Evolutionary conservation across 2,329 filamentous ascomycete species (phyloP), one percentile per base, ranked within the genome.

Genomic region (Ascochyta fabae): DNA sequence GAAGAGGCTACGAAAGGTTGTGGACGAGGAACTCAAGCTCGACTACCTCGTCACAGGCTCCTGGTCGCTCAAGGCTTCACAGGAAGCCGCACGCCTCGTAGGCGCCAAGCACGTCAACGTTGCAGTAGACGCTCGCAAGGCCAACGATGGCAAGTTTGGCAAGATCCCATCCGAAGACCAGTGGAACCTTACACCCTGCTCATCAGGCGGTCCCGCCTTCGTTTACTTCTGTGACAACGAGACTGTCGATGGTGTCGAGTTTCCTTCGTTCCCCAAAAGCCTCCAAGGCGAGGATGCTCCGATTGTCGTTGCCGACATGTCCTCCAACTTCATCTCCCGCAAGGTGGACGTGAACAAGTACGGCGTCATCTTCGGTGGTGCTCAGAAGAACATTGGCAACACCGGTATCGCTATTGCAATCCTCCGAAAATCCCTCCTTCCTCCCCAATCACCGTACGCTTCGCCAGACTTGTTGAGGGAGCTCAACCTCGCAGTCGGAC

Each of bases 181-280:
- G 19, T 97, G 92, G 91, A 89, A 83, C 31, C 82, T 95, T 54
- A 85, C 83, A 15, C 75, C 79, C 7, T 89, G 86, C 36, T 81
- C 85, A 34, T 42, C 46, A 76, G 76, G 78, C 52, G 80, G 77
- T 27, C 77, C 59, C 85, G 80, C 92, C 0, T 82, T 96, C 68
- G 88, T 94, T 2, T 98, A 97, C 77, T 93, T 87, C 75, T 96
- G 94, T 75, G 90, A 93, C 75, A 98, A 98, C 67, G 93, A 98
- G 81, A 96, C 92, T 0, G 91, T 96, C 6, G 92, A 96, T 68
- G 93, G 93, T 31, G 92, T 98, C 16, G 94, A 98, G 72, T 96
- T 96, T 66, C 91, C 89, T 6, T 77, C 68, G 3, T 88, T 90
- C 70, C 94, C 94, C 23, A 78, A 87, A 60, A 74, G 76, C 7